Evolutionary conservation across 202 grass and related monocot genomes (phyloP).

Genomic region (Musa balbisiana): DNA sequence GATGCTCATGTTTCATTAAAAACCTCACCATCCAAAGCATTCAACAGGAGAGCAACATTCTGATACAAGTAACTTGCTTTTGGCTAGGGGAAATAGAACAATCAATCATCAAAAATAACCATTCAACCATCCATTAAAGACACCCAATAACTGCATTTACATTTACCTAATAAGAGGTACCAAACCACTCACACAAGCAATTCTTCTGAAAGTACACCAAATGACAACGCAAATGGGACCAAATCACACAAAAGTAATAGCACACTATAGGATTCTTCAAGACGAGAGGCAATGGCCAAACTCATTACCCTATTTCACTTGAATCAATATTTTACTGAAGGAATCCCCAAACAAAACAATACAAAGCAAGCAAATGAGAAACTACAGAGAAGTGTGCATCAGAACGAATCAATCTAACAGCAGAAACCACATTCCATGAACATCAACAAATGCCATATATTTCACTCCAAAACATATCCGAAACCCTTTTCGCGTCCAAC

Average conservation of each 20-base stretch:
- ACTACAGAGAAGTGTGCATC: neutral
- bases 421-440: neutral
- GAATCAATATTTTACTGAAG: neutral
- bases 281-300: neutral
- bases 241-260: neutral
- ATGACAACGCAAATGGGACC: neutral
- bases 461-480: neutral
- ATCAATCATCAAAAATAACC: neutral
- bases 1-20: neutral
- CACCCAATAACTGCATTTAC: neutral
- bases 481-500: neutral
- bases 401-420: neutral
- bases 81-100: neutral
- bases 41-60: neutral
- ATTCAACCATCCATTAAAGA: neutral
- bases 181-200: neutral
- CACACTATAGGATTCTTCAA: neutral
- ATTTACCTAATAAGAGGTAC: neutral
- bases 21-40: neutral
- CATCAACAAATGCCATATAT: neutral
- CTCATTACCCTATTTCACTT: neutral
- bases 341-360: neutral
- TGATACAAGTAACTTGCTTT: neutral
- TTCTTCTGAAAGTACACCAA: neutral
- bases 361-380: neutral